Conservation (phyloP, 257 asterid genomes). For the Apocynum venetum region DNA sequence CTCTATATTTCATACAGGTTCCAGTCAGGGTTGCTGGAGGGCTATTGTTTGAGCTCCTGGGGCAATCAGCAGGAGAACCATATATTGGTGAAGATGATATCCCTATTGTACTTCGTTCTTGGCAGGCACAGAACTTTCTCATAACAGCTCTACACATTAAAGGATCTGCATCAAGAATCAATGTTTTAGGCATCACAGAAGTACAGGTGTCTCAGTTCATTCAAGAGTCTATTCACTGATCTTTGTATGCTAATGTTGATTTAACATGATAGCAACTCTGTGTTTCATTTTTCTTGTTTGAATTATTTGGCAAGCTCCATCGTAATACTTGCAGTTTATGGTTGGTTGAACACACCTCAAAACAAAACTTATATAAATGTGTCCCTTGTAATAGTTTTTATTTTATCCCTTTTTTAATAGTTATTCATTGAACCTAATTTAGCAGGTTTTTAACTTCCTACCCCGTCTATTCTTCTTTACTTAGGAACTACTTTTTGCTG, state of each 20-base stretch:
- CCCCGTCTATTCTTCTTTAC: conserved; percentile 8
- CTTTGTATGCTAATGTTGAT: neutral
- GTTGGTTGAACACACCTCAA: conserved; percentile 1
- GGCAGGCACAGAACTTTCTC: conserved; percentile 89
- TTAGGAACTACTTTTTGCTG: conserved; percentile 81
- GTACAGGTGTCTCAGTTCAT: conserved; percentile 63
- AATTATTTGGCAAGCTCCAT: neutral
- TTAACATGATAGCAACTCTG: neutral
- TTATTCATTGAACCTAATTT: neutral
- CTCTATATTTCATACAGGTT: conserved; percentile 46
- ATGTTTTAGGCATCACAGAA: conserved; percentile 85
- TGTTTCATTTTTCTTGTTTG: neutral
- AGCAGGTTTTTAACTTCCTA: neutral
- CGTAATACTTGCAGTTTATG: neutral
- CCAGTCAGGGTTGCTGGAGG: conserved; percentile 99
- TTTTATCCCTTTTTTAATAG: neutral
- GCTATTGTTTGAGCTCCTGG: conserved; percentile 86
- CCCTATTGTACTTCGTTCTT: conserved; percentile 90
- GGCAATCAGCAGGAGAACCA: conserved; percentile 96
- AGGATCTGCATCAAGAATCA: conserved; percentile 71
- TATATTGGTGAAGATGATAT: conserved; percentile 77
- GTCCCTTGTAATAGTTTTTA: neutral
- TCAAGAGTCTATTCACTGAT: neutral
- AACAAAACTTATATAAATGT: neutral
- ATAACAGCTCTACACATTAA: conserved; percentile 69